Conservation (phyloP, 169 alveolate species). For the Cryptosporidium bovis region DNA sequence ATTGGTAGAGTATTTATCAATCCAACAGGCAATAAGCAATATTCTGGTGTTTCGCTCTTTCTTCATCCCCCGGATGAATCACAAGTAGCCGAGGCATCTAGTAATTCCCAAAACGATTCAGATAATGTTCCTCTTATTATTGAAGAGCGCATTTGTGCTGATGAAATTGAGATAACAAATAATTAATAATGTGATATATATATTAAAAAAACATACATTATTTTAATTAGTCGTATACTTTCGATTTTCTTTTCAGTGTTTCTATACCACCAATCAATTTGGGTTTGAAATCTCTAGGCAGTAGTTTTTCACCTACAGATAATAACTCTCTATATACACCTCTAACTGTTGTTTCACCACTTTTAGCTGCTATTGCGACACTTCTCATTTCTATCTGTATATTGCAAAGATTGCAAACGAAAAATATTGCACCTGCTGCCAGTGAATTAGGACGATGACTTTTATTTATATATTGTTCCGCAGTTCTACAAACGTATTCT, state of each 20-base stretch:
- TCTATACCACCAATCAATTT: slow-evolving; percentile 62
- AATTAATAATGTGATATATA: neutral
- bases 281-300: slow-evolving; percentile 66
- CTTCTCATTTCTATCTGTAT: slow-evolving; percentile 64
- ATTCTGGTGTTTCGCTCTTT: slow-evolving; percentile 26
- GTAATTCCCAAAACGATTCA: neutral
- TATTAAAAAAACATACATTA: neutral
- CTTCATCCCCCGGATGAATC: slow-evolving; percentile 52
- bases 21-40: slow-evolving; percentile 24
- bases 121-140: slow-evolving; percentile 26
- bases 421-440: slow-evolving; percentile 85
- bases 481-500: slow-evolving; percentile 82
- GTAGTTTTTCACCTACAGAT: slow-evolving; percentile 41
- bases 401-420: slow-evolving; percentile 70
- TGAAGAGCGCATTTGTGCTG: slow-evolving; percentile 51
- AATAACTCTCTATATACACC: slow-evolving; percentile 53
- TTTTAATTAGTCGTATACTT: slow-evolving; percentile 38
- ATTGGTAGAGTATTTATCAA: slow-evolving; percentile 53
- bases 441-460: slow-evolving; percentile 86
- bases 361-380: slow-evolving; percentile 73
- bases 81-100: slow-evolving; percentile 10
- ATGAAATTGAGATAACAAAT: slow-evolving; percentile 14
- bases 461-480: slow-evolving; percentile 80
- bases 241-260: slow-evolving; percentile 49
- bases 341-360: slow-evolving; percentile 74